Conservation (phyloP, 805 yeast species). For the Kodamaea kaohsiungensis region DNA sequence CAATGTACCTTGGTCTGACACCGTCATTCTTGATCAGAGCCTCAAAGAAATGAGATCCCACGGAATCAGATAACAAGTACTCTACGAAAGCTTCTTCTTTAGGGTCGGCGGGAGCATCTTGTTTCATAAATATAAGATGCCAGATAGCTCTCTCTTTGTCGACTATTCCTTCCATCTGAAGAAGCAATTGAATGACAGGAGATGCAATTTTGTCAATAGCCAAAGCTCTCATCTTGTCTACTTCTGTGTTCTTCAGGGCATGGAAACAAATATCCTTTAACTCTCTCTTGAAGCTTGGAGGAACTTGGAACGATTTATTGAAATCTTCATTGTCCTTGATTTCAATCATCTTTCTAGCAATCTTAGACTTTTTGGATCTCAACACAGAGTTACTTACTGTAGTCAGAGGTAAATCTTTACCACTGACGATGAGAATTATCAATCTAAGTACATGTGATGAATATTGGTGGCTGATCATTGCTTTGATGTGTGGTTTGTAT, state of each 20-base stretch:
- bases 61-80: conserved; percentile 77
- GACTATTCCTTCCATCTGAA: conserved; percentile 79
- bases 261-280: conserved; percentile 50
- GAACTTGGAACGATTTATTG: conserved; percentile 65
- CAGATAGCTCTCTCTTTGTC: conserved; percentile 73
- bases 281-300: conserved; percentile 63
- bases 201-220: conserved; percentile 82
- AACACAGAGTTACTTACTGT: conserved; percentile 67
- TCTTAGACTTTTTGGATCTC: conserved; percentile 80
- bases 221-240: conserved; percentile 57
- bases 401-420: conserved; percentile 75
- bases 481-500: conserved; percentile 55
- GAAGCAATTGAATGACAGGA: conserved; percentile 77
- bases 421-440: conserved; percentile 68
- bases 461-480: conserved; percentile 72
- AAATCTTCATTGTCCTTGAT: conserved; percentile 77
- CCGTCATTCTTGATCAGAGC: conserved; percentile 62
- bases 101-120: conserved; percentile 48
- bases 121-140: conserved; percentile 59
- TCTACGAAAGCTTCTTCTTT: conserved; percentile 82
- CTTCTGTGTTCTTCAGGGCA: conserved; percentile 38
- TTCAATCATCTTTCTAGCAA: conserved; percentile 92
- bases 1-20: conserved; percentile 63
- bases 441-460: conserved; percentile 87
- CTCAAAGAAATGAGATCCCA: conserved; percentile 93